Evolutionary conservation across 2,329 filamentous ascomycete species (phyloP).

Genomic region (Paecilomyces formosus): DNA sequence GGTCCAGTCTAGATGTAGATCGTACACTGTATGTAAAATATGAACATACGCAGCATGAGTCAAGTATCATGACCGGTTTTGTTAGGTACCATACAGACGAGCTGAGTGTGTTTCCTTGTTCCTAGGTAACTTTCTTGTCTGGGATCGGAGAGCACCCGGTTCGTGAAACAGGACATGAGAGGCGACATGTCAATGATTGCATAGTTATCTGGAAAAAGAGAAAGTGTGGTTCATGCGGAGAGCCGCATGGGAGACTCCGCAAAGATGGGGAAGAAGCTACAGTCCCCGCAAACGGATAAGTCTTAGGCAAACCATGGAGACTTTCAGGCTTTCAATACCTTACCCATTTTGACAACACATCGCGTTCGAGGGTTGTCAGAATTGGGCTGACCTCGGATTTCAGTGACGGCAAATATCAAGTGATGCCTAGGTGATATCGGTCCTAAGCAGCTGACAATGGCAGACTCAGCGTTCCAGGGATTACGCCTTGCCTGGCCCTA

Average conservation of each 20-base stretch:
- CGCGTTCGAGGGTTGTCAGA: neutral
- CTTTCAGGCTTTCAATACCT: neutral
- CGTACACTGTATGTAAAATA: neutral
- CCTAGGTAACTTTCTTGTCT: neutral
- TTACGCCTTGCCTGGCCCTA: neutral
- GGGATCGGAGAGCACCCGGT: neutral
- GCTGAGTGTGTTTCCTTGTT: neutral
- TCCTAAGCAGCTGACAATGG: neutral
- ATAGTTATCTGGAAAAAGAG: neutral
- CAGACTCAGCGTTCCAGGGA: neutral
- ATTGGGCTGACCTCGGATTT: neutral
- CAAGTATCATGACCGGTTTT: neutral
- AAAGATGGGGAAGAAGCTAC: neutral
- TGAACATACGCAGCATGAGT: neutral
- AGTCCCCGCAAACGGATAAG: neutral
- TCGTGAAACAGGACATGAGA: neutral
- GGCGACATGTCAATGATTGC: neutral
- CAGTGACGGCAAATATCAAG: neutral
- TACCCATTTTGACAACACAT: neutral
- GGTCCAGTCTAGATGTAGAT: neutral
- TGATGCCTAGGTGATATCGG: neutral
- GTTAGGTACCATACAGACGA: neutral
- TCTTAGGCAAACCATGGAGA: neutral
- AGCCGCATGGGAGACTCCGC: neutral
- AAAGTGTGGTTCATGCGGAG: neutral